phyloP scores from a whole-genome alignment of 2,329 filamentous ascomycete species.

The Clonostachys solani region DNA sequence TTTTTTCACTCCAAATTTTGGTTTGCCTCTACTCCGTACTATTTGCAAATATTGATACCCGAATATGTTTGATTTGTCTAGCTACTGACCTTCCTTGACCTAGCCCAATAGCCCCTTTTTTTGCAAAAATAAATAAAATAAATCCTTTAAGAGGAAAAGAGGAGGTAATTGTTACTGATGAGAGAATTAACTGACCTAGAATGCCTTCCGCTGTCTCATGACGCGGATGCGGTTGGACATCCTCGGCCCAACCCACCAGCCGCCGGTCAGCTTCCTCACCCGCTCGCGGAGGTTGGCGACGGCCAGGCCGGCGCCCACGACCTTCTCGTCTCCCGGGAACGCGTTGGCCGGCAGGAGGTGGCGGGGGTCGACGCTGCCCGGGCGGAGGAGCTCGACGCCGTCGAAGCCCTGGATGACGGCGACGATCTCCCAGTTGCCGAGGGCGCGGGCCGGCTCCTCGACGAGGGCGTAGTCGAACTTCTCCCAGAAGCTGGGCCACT shows the following conservation, averaged over 20 bases:
- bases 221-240: conserved; percentile 54
- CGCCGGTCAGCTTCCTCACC: conserved; percentile 44
- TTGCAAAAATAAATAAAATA: too few relatives aligned
- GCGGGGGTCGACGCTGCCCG: conserved; percentile 23
- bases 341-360: conserved; percentile 5
- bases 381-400: conserved; percentile 53
- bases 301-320: conserved; percentile 40
- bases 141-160: too few relatives aligned
- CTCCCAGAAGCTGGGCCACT: conserved; percentile 53
- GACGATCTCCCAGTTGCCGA: conserved; percentile 51
- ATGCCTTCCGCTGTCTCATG: conserved; percentile 22
- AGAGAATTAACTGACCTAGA: too few relatives aligned
- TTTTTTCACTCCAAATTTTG: too few relatives aligned
- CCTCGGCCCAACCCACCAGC: conserved; percentile 61
- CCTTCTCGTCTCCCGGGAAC: conserved; percentile 8
- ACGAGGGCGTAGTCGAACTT: conserved; percentile 59
- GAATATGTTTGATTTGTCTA: too few relatives aligned
- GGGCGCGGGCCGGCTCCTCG: conserved; percentile 42
- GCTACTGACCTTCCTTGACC: too few relatives aligned
- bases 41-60: too few relatives aligned
- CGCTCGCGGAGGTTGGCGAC: conserved; percentile 30
- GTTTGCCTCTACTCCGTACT: too few relatives aligned
- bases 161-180: too few relatives aligned
- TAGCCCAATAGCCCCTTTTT: too few relatives aligned
- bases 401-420: conserved; percentile 53